Evolutionary conservation across 2,329 filamentous ascomycete species (phyloP).

Genomic region (Fusarium sp.): DNA sequence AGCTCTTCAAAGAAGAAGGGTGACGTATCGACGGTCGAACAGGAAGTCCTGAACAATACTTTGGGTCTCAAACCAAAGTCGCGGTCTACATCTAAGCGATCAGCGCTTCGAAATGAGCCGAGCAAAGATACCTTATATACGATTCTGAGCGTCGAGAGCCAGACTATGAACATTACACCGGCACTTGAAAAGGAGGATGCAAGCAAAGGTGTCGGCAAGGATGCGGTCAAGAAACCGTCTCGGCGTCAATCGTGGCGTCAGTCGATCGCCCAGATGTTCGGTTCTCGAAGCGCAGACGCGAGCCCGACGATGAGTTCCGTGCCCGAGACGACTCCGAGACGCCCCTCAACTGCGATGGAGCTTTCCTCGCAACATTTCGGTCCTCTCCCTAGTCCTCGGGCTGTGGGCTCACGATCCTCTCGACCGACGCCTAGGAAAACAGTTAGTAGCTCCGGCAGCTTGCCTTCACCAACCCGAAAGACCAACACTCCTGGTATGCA

Average conservation of each 20-base stretch:
- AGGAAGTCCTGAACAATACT: conserved; percentile 48
- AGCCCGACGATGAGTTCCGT: conserved; percentile 13
- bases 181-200: conserved; percentile 13
- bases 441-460: conserved; percentile 8
- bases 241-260: conserved; percentile 34
- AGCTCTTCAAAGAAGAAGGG: conserved; percentile 38
- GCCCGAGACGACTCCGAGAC: conserved; percentile 4
- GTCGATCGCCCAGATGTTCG: conserved; percentile 34
- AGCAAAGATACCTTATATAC: conserved; percentile 62
- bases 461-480: conserved; percentile 13
- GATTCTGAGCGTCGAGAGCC: conserved; percentile 62
- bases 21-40: conserved; percentile 11
- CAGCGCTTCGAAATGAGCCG: conserved; percentile 53
- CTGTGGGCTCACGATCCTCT: conserved; percentile 1
- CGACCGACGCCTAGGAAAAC: conserved; percentile 8
- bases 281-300: conserved; percentile 26
- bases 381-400: background rate
- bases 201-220: background rate
- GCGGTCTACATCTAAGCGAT: conserved; percentile 51
- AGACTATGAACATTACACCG: conserved; percentile 24
- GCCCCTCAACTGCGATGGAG: conserved; percentile 26
- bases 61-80: conserved; percentile 21
- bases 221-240: conserved; percentile 19
- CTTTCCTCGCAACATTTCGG: background rate
- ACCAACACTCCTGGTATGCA: background rate